A percentile compares a stretch with the other conserved stretches of the same genome.
Conservation (phyloP, 331 rosid genomes). For the Quercus tomentella region DNA sequence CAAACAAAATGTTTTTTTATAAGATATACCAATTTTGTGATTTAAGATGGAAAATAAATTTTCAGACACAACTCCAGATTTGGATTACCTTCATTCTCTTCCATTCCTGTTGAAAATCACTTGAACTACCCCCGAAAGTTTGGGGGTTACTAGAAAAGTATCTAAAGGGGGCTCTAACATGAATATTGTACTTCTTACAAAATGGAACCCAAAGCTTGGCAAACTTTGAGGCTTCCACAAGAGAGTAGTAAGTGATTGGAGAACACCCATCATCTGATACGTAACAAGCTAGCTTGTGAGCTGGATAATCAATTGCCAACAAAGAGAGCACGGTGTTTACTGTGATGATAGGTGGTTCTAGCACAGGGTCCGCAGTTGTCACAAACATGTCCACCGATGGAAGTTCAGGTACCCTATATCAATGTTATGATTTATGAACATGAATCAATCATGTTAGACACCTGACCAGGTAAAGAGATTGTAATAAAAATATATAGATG, state of each 20-base stretch:
- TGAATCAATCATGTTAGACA: too few species aligned
- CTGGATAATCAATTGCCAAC: slow-evolving; percentile 66
- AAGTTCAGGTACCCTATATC: slow-evolving; percentile 41
- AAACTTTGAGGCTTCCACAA: slow-evolving; percentile 52
- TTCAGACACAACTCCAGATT: not conserved
- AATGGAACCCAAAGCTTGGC: slow-evolving; percentile 61
- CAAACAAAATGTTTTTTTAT: too few species aligned
- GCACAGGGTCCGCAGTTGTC: slow-evolving; percentile 64
- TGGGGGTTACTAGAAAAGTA: slow-evolving; percentile 31
- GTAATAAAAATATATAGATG: too few species aligned
- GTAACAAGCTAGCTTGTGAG: slow-evolving; percentile 69
- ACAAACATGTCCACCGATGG: slow-evolving; percentile 71
- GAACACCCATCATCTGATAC: slow-evolving; percentile 88
- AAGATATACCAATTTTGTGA: too few species aligned
- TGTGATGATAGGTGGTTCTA: slow-evolving; percentile 73
- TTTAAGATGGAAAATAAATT: not conserved
- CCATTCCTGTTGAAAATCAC: slow-evolving; percentile 55
- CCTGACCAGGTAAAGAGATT: too few species aligned
- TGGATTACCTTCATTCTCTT: slow-evolving; percentile 34
- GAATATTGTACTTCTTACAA: too few species aligned
- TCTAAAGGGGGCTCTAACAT: slow-evolving; percentile 60
- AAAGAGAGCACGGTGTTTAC: slow-evolving; percentile 67
- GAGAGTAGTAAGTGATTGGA: slow-evolving; percentile 48
- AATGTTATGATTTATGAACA: too few species aligned
- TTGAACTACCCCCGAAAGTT: not conserved